phyloP scores from a whole-genome alignment of 2,329 filamentous ascomycete species.

The Colletotrichum falcatum region DNA sequence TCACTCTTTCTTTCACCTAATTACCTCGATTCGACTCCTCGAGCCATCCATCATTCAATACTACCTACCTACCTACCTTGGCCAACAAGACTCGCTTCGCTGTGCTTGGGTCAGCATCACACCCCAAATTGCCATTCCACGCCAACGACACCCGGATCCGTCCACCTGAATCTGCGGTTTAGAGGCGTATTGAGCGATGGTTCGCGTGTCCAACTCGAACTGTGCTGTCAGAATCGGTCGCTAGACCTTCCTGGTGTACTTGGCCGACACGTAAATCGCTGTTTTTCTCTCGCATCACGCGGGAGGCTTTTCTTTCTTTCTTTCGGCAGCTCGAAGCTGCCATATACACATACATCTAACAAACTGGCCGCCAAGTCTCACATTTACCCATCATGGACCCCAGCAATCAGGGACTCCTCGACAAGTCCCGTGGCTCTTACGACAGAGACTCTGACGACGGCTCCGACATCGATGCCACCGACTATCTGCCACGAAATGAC shows the following conservation, averaged over 20 bases:
- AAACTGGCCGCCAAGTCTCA: not conserved
- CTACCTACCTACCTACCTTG: not conserved
- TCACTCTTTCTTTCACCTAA: conserved; percentile 5
- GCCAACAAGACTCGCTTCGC: not conserved
- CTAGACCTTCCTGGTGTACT: conserved; percentile 7
- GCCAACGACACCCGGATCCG: not conserved
- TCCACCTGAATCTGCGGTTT: not conserved
- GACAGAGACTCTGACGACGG: conserved; percentile 44
- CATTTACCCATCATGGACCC: conserved; percentile 45
- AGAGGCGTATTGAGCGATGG: conserved; percentile 21
- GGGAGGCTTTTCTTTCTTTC: not conserved
- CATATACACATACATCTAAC: no score
- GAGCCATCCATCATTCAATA: not conserved
- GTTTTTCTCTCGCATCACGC: not conserved
- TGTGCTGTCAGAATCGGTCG: not conserved
- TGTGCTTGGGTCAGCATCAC: not conserved
- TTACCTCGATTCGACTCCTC: not conserved
- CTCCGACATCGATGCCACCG: conserved; percentile 50
- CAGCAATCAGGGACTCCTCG: conserved; percentile 49
- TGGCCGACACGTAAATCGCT: not conserved
- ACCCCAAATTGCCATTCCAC: not conserved
- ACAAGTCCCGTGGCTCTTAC: conserved; percentile 44
- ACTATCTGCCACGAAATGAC: conserved; percentile 44
- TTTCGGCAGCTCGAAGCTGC: no score
- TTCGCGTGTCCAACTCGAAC: conserved; percentile 5